Evolutionary conservation across 2,329 filamentous ascomycete species (phyloP).

Genomic region (Akanthomyces uredinophilus): DNA sequence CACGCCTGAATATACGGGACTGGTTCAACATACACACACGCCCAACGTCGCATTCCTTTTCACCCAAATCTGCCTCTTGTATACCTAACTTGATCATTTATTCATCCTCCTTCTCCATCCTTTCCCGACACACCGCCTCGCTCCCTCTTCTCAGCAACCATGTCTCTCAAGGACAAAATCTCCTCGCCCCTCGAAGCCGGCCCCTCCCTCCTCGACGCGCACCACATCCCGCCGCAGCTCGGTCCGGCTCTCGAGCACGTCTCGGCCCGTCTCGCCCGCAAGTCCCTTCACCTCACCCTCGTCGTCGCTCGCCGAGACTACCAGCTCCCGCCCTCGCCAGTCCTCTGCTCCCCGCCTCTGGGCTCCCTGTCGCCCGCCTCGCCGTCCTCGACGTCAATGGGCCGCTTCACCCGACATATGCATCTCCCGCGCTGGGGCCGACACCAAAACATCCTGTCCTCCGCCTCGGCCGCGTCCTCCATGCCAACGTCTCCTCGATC

Average conservation of each 20-base stretch:
- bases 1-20: not conserved
- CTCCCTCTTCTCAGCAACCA: constrained; percentile 18
- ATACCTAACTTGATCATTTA: not conserved
- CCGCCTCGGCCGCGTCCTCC: constrained; percentile 15
- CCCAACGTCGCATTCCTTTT: not conserved
- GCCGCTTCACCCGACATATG: constrained; percentile 24
- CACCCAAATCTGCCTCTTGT: not conserved
- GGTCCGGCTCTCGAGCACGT: constrained; percentile 53
- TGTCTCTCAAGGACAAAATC: constrained; percentile 52
- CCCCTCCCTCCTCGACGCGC: constrained; percentile 51
- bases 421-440: constrained; percentile 14
- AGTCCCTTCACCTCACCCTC: constrained; percentile 52
- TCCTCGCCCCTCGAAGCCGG: constrained; percentile 61
- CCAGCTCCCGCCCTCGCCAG: constrained; percentile 40
- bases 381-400: constrained; percentile 24
- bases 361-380: constrained; percentile 23
- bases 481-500: constrained; percentile 17
- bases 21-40: not conserved
- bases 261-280: constrained; percentile 50
- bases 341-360: constrained; percentile 21
- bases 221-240: constrained; percentile 52
- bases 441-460: constrained; percentile 8
- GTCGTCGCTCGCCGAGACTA: constrained; percentile 53
- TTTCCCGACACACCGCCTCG: not conserved
- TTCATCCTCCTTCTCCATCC: not conserved